phyloP scores from a whole-genome alignment of 2,329 filamentous ascomycete species.

The Botrytis aclada region DNA sequence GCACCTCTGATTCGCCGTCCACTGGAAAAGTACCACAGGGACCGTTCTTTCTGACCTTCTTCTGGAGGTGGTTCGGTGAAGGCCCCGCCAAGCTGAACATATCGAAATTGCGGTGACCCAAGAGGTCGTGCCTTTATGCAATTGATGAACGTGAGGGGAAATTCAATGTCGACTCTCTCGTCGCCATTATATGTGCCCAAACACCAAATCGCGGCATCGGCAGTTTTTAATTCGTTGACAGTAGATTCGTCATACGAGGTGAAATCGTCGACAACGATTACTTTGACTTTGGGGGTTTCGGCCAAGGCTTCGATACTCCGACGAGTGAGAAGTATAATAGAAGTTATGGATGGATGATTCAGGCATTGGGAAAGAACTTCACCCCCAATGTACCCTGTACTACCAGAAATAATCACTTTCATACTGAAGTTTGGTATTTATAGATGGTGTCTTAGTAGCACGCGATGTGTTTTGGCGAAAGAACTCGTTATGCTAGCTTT shows the following conservation, averaged over 20 bases:
- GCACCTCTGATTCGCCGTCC: constrained; percentile 2
- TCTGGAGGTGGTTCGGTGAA: constrained; percentile 2
- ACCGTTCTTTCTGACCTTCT: background rate
- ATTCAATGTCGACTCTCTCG: background rate
- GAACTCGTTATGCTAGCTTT: background rate
- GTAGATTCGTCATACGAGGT: background rate
- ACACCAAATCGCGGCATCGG: constrained; percentile 5
- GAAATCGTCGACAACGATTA: background rate
- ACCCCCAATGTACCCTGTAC: background rate
- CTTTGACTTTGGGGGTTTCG: background rate
- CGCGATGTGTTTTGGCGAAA: background rate
- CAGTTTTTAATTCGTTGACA: background rate
- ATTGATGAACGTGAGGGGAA: background rate
- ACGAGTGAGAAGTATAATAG: background rate
- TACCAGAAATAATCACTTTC: constrained; percentile 4
- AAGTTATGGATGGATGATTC: background rate
- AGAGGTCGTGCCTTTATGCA: background rate
- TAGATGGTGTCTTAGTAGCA: background rate
- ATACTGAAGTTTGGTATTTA: background rate
- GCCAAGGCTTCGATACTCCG: background rate
- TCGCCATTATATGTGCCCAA: background rate
- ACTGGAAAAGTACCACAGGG: background rate
- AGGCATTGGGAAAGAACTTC: constrained; percentile 6
- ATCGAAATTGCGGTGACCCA: background rate
- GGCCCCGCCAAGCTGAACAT: background rate